These are phyloP conservation scores for Epichloe uncinata DNA, from an alignment of 2,329 filamentous ascomycete species.

Conservation along the genomic window DNA sequence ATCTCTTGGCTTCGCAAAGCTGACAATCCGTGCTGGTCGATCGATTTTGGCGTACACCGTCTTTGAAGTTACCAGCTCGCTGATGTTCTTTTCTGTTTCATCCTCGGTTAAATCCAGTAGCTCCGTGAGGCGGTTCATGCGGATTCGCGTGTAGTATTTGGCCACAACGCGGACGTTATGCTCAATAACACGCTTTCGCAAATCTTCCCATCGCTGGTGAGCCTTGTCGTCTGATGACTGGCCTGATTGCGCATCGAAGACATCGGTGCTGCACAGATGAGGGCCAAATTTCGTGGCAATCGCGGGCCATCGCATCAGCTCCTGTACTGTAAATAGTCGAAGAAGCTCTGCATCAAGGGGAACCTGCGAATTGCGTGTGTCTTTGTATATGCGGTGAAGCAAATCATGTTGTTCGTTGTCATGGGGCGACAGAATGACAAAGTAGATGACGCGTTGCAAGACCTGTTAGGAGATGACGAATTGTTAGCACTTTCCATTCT, in stretches of 20 bases:
- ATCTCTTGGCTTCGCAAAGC: constrained; percentile 86
- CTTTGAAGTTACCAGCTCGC: constrained; percentile 90
- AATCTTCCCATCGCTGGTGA: constrained; percentile 76
- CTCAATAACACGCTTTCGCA: constrained; percentile 97
- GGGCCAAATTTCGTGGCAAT: constrained; percentile 80
- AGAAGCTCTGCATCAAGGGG: constrained; percentile 72
- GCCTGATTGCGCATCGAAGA: constrained; percentile 59
- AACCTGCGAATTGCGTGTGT: constrained; percentile 67
- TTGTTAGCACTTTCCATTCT: background rate
- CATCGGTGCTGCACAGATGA: constrained; percentile 76
- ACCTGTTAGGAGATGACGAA: constrained; percentile 39
- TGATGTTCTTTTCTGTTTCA: constrained; percentile 98
- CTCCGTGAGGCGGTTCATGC: constrained; percentile 79
- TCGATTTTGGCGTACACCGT: constrained; percentile 98
- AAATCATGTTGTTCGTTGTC: constrained; percentile 98
- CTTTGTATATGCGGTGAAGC: constrained; percentile 80
- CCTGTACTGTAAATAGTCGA: constrained; percentile 87
- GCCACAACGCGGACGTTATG: constrained; percentile 96
- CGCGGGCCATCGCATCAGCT: constrained; percentile 97
- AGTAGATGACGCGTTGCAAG: constrained; percentile 92
- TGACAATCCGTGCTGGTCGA: constrained; percentile 80
- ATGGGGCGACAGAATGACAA: constrained; percentile 88
- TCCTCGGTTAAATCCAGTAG: constrained; percentile 86
- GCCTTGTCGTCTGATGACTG: constrained; percentile 67
- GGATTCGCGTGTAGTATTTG: constrained; percentile 97